A percentile compares a stretch with the other conserved stretches of the same genome.
Conservation (phyloP, 106 monocot species). For the Allium fistulosum region DNA sequence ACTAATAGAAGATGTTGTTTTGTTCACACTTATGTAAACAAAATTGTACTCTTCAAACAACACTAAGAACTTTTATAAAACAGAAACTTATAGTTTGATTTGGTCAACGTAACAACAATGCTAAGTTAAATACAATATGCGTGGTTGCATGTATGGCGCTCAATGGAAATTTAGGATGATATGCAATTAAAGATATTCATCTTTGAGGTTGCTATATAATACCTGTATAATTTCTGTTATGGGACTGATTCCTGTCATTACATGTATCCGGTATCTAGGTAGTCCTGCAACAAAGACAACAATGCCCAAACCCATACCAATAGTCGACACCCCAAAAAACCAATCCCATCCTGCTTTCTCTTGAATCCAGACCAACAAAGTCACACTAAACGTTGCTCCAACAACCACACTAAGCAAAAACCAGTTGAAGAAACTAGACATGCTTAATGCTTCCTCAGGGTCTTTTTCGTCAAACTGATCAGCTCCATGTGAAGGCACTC, state of each 20-base stretch:
- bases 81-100: too few species aligned
- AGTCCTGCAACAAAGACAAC: conserved; percentile 12
- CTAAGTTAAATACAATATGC: too few species aligned
- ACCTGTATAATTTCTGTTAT: conserved; percentile 24
- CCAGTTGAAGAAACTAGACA: conserved; percentile 46
- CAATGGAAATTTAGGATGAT: too few species aligned
- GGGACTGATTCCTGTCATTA: conserved; percentile 7
- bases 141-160: too few species aligned
- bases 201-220: background rate
- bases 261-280: conserved; percentile 22
- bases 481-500: conserved; percentile 32
- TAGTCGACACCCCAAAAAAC: conserved; percentile 24
- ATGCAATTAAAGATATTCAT: too few species aligned
- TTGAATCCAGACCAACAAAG: conserved; percentile 32
- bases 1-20: too few species aligned
- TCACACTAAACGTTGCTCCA: conserved; percentile 28
- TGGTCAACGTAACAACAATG: too few species aligned
- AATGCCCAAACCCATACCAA: conserved; percentile 6
- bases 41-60: too few species aligned
- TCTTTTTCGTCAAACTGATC: conserved; percentile 39
- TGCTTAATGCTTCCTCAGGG: conserved; percentile 15
- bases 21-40: too few species aligned
- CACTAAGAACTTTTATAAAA: too few species aligned
- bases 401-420: conserved; percentile 19
- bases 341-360: conserved; percentile 18